Conservation (phyloP, 2,329 filamentous ascomycete species). For the Claviceps sp. region DNA sequence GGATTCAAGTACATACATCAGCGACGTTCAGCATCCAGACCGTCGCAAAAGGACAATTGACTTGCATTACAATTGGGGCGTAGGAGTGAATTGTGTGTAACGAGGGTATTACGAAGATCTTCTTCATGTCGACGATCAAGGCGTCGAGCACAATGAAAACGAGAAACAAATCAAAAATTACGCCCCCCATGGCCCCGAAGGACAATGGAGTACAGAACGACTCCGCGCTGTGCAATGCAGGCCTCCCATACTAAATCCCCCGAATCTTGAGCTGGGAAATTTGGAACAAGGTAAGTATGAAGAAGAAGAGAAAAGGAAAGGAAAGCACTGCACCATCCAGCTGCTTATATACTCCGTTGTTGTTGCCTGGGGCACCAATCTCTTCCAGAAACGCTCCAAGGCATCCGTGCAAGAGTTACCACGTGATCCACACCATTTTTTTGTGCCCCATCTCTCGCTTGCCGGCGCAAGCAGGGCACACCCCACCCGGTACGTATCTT, state of each 20-base stretch:
- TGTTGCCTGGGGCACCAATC: slow-evolving; percentile 13
- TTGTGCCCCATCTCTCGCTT: slow-evolving; percentile 7
- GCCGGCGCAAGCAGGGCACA: slow-evolving; percentile 8
- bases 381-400: background rate
- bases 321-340: slow-evolving; percentile 5
- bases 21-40: too few relatives aligned
- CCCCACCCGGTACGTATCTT: slow-evolving; percentile 21
- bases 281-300: slow-evolving; percentile 43
- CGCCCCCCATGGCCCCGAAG: slow-evolving; percentile 40
- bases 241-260: slow-evolving; percentile 29
- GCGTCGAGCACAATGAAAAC: slow-evolving; percentile 33
- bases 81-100: too few relatives aligned
- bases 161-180: slow-evolving; percentile 36
- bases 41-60: too few relatives aligned
- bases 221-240: slow-evolving; percentile 45
- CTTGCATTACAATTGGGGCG: too few relatives aligned
- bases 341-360: slow-evolving; percentile 21
- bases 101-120: slow-evolving; percentile 11
- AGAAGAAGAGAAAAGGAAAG: slow-evolving; percentile 24
- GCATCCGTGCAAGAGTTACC: slow-evolving; percentile 11
- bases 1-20: too few relatives aligned
- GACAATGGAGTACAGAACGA: slow-evolving; percentile 35
- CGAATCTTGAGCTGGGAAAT: slow-evolving; percentile 31
- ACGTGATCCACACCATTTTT: slow-evolving; percentile 12
- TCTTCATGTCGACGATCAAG: slow-evolving; percentile 29